Evolutionary conservation across 164 flowering plant genomes (phyloP), one percentile per base, ranked within the genome.

Genomic region (Liquidambar formosana): DNA sequence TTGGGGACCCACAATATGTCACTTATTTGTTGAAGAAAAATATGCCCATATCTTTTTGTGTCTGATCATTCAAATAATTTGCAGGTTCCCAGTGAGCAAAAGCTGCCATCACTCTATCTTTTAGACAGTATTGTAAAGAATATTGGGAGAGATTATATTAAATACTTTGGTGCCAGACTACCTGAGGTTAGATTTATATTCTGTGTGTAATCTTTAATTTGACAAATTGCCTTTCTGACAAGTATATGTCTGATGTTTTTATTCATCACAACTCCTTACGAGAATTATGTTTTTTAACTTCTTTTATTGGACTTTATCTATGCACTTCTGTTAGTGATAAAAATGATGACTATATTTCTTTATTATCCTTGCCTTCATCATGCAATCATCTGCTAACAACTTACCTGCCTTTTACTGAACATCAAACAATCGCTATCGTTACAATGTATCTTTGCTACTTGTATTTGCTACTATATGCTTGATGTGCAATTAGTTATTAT

Each of bases 121-220:
- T 78, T 96, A 74, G 99, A 96, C 83, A 96, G 99, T 79, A 96
- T 96, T 77, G 99, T 96, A 56, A 96, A 96, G 84, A 96, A 96
- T 78, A 90, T 93, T 71, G 99, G 96, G 54, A 80, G 91, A 76
- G 99, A 96, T 71, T 96, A 96, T 77, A 88, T 91, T 38, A 93
- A 87, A 77, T 77, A 87, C 80, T 96, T 96, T 77, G 90, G 94
- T 49, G 73, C 90, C 48, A 90, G 79, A 64, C 77, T 96, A 33
- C 98, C 96, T 45, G 99, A 96, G 97, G 99, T 96, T 65, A 81
- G 98, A 57, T 66, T 67, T 63, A 66, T 48, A 22, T 67, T 27
- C 23, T 28, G 63, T 16, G 63, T 16, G 46, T 16, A 1, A 25
- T 10, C n/a, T 59, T 21, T 47, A 8, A 11, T 18, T 28, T 16